These are phyloP conservation scores for Solanum chacoense DNA, from an alignment of 305 asterid genomes.

Conservation along the genomic window DNA sequence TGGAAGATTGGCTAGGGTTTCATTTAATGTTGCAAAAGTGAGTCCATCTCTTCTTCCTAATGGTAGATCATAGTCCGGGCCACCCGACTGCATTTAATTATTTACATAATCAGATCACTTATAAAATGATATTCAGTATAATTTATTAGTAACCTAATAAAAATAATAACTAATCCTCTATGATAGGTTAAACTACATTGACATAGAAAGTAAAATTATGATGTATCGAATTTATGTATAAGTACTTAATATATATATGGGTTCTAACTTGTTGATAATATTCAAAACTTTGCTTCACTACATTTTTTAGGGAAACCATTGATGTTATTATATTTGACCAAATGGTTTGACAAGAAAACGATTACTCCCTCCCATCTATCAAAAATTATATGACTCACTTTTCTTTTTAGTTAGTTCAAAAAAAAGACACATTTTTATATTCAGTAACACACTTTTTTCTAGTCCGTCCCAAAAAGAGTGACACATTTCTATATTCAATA, in stretches of 20 bases:
- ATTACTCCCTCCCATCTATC: neutral
- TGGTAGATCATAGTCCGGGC: constrained; percentile 52
- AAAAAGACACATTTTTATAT: too few species aligned
- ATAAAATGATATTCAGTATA: neutral
- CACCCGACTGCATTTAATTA: constrained; percentile 41
- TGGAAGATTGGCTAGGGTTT: constrained; percentile 50
- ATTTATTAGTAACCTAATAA: neutral
- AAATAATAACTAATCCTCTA: neutral
- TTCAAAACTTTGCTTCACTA: neutral
- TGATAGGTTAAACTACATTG: neutral
- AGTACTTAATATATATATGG: neutral
- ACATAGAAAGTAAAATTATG: neutral
- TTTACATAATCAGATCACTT: neutral
- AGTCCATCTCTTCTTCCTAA: constrained; percentile 58
- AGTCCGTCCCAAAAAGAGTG: fast-evolving
- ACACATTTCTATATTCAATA: neutral
- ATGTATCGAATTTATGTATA: too few species aligned
- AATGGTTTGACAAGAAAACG: neutral
- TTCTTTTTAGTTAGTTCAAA: too few species aligned
- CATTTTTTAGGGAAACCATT: too few species aligned
- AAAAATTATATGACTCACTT: too few species aligned
- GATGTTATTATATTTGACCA: neutral
- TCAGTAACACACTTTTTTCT: neutral
- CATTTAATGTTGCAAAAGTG: constrained; percentile 28
- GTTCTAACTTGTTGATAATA: neutral